Evolutionary conservation across 805 yeast species (phyloP), one percentile per base, ranked within the genome.

Genomic region (Nakazawaea wickerhamii): DNA sequence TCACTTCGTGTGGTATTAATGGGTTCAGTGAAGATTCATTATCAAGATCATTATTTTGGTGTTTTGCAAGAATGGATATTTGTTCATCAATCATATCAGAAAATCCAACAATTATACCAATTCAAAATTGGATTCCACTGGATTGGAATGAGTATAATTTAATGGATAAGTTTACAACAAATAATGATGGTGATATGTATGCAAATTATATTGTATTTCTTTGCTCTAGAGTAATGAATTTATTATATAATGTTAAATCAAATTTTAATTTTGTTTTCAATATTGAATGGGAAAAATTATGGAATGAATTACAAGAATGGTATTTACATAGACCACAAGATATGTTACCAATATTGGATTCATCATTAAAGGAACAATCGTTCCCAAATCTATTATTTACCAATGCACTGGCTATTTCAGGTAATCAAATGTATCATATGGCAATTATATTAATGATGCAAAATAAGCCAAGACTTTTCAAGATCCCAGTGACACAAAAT

Each of bases 11-110:
- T 36, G 61, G 60, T 5, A 62, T 69, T 36, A 54, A 63, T 48
- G 73, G 70, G 1, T 58, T 62, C 34, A 54, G 65, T 30, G 36
- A 41, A 27, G 54, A 58, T 21, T 48, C 46, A 17, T 54, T 67
- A 17, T 65, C 64, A 36, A 49, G 69, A 43, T 63, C 67, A 0
- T 50, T 70, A 35, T 68, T 71, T 43, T 71, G 75, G 75, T 61
- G 64, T 37, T 65, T 68, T 51, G 67, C 67, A 1, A 51, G 71
- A 19, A 57, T 68, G 60, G 75, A 69, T 47, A 57, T 68, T 7
- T 62, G 59, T 33, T 55, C 62, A 20, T 65, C 62, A 1, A 57
- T 60, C 8, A 61, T 65, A 30, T 67, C 66, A 17, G 68, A 65
- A 33, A 58, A 64, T 40, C 48, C 55, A 3, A 65, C 69, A 1